A percentile compares a stretch with the other conserved stretches of the same genome.
phyloP scores from a whole-genome alignment of 768 basidiomycete species.

The Serendipita sp. region DNA sequence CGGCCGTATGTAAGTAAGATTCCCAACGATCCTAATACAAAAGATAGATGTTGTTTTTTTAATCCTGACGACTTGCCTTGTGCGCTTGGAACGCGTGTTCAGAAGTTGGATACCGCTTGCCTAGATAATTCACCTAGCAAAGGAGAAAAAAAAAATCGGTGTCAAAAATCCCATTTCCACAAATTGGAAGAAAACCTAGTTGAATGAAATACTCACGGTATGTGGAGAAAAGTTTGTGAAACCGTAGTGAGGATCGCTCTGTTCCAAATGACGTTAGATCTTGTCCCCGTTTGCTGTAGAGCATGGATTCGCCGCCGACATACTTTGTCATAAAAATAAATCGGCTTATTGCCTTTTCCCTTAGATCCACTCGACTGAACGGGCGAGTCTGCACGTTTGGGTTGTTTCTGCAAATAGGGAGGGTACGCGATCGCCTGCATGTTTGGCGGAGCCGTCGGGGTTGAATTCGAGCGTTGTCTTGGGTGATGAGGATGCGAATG shows the following conservation, averaged over 20 bases:
- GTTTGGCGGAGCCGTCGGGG: neutral
- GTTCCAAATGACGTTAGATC: neutral
- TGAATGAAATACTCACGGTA: neutral
- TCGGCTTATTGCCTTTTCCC: no score
- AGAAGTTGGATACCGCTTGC: conserved; percentile 13
- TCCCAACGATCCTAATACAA: neutral
- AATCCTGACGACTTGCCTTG: conserved; percentile 5
- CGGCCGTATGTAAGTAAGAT: neutral
- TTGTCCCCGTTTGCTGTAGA: no score
- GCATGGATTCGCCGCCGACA: no score
- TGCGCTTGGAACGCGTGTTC: conserved; percentile 13
- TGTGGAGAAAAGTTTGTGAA: conserved; percentile 5
- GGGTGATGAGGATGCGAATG: no score
- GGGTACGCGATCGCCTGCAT: neutral
- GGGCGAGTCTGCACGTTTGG: no score
- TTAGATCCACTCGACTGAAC: no score
- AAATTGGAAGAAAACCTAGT: no score
- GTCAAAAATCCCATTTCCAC: no score
- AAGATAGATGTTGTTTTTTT: no score
- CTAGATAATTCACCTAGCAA: conserved; percentile 10
- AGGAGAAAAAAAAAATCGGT: no score
- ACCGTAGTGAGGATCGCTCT: neutral
- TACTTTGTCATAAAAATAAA: no score
- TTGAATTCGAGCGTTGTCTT: neutral
- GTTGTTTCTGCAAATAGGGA: neutral